These are phyloP conservation scores for Lactarius indigo DNA, from an alignment of 768 basidiomycete species.

Conservation along the genomic window DNA sequence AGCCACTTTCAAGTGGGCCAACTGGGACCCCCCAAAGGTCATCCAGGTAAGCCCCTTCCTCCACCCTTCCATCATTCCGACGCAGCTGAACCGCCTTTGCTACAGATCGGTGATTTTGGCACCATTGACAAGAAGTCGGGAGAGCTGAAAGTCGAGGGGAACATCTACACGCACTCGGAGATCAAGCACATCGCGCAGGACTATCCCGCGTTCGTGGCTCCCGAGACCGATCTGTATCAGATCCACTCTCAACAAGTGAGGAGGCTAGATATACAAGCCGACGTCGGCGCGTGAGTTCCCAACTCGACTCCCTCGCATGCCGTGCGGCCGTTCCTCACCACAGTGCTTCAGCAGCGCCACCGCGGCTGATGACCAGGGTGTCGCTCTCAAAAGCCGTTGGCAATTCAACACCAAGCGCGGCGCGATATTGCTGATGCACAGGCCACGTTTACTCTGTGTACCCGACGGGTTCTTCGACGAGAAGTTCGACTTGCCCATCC, in stretches of 20 bases:
- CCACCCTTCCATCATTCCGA: background rate
- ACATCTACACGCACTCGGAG: constrained; percentile 6
- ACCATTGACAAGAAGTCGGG: constrained; percentile 9
- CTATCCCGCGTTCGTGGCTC: background rate
- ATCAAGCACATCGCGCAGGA: background rate
- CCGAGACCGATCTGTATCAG: background rate
- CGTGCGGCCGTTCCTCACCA: background rate
- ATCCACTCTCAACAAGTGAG: constrained; percentile 15
- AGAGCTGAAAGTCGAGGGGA: constrained; percentile 7
- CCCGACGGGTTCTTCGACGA: constrained; percentile 6
- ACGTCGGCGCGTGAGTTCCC: background rate
- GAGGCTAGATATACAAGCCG: background rate
- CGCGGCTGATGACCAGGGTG: background rate
- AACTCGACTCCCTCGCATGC: background rate
- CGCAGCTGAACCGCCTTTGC: background rate
- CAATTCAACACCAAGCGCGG: constrained; percentile 17
- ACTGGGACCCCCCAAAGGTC: constrained; percentile 8
- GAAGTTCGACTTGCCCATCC: background rate
- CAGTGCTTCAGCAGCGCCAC: background rate
- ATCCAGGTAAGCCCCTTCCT: background rate
- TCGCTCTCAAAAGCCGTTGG: background rate
- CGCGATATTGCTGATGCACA: constrained; percentile 19
- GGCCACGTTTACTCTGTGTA: background rate
- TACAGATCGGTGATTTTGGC: constrained; percentile 17
- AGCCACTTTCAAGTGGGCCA: constrained; percentile 8